Conservation (phyloP, 306 rosid genomes). For the Lithocarpus polystachyus region DNA sequence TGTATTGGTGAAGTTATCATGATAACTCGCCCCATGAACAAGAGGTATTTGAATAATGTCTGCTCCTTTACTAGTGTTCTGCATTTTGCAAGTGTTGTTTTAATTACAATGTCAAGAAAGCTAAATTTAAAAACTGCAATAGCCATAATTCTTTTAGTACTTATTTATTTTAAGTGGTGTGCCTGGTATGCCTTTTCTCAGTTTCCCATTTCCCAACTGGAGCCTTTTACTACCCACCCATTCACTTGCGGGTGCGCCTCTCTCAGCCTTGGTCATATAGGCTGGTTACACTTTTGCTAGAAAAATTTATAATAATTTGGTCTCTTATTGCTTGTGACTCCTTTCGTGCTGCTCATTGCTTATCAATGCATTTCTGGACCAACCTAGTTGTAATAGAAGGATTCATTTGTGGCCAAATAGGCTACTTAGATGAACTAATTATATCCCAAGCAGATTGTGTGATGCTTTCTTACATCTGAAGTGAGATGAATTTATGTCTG, state of each 20-base stretch:
- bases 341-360: neutral
- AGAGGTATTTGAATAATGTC: slow-evolving; percentile 44
- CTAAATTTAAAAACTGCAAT: neutral
- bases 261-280: neutral
- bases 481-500: neutral
- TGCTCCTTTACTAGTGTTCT: neutral
- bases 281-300: neutral
- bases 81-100: neutral
- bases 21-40: slow-evolving; percentile 47
- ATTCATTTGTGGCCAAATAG: neutral
- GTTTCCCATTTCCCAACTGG: neutral
- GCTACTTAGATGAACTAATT: too few species aligned
- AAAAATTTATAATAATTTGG: neutral
- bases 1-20: slow-evolving; percentile 77
- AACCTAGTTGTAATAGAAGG: neutral
- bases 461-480: neutral
- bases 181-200: neutral
- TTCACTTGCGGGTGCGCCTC: too few species aligned
- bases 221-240: too few species aligned
- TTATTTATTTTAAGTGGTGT: neutral
- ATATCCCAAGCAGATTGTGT: neutral
- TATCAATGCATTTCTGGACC: neutral
- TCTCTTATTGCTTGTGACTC: neutral
- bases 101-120: neutral
- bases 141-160: neutral